Percentiles rank a stretch among this genome's conserved stretches.
These are phyloP conservation scores for Psilocybe sp. DNA, from an alignment of 768 basidiomycete species.

Conservation along the genomic window DNA sequence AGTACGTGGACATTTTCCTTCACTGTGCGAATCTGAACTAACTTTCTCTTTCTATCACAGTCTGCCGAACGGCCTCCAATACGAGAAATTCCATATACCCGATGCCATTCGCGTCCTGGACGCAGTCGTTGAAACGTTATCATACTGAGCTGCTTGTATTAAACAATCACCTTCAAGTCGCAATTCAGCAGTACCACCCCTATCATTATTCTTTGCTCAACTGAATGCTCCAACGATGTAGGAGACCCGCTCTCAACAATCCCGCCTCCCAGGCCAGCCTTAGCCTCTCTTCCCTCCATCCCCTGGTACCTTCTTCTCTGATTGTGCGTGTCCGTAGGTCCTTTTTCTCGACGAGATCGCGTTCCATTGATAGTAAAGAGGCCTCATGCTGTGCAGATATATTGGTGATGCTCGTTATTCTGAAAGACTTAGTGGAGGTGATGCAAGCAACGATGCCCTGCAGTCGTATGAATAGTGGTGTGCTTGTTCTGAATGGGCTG, in stretches of 20 bases:
- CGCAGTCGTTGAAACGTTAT: conserved; percentile 78
- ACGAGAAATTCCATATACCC: conserved; percentile 91
- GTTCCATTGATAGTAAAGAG: conserved; percentile 20
- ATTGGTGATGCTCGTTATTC: conserved; percentile 35
- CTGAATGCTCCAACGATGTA: conserved; percentile 47
- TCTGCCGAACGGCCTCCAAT: conserved; percentile 80
- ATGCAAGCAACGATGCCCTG: conserved; percentile 35
- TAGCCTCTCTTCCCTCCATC: conserved; percentile 48
- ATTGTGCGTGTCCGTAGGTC: conserved; percentile 26
- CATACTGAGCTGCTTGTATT: conserved; percentile 41
- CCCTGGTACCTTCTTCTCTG: conserved; percentile 24
- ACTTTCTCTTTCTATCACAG: conserved; percentile 34
- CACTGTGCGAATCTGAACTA: not conserved
- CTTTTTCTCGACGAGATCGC: conserved; percentile 24
- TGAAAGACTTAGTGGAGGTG: conserved; percentile 12
- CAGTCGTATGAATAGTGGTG: conserved; percentile 36
- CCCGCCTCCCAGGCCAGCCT: conserved; percentile 51
- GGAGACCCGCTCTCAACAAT: conserved; percentile 38
- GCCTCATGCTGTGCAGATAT: conserved; percentile 34
- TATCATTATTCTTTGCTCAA: conserved; percentile 19
- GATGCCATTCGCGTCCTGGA: conserved; percentile 84
- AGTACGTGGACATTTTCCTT: conserved; percentile 55
- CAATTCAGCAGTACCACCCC: not conserved
- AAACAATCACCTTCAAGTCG: not conserved
- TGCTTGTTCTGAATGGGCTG: conserved; percentile 24